Conservation (phyloP, 2,329 filamentous ascomycete species). For the Shiraia bambusicola region DNA sequence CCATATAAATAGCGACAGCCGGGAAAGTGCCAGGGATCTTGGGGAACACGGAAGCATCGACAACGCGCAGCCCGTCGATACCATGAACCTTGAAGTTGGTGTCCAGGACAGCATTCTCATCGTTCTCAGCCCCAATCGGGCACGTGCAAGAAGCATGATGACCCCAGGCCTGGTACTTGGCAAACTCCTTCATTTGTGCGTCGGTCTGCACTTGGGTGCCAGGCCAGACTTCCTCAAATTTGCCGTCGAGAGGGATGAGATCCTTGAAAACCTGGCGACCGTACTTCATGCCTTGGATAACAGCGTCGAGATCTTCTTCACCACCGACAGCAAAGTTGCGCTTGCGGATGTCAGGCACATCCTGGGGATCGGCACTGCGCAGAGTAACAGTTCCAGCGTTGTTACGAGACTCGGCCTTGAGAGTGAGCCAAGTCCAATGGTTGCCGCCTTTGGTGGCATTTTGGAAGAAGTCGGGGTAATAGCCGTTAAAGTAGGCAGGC, state of each 20-base stretch:
- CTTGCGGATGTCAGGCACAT: conserved; percentile 58
- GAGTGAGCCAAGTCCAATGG: conserved; percentile 52
- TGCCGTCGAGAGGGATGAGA: conserved; percentile 46
- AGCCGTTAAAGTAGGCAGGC: conserved; percentile 55
- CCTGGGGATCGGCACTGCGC: conserved; percentile 60
- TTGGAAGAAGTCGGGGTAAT: conserved; percentile 56
- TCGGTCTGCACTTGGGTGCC: conserved; percentile 48
- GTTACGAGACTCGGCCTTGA: conserved; percentile 66
- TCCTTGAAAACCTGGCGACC: conserved; percentile 48
- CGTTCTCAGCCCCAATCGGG: conserved; percentile 55
- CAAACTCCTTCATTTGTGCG: conserved; percentile 44
- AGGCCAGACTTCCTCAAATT: conserved; percentile 53
- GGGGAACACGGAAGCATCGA: conserved; percentile 36
- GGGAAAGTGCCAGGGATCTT: conserved; percentile 55
- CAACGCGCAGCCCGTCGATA: conserved; percentile 55
- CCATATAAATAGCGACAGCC: conserved; percentile 56
- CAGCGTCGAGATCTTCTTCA: conserved; percentile 51
- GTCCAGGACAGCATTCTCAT: conserved; percentile 56
- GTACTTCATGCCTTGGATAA: conserved; percentile 58
- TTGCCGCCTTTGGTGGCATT: conserved; percentile 48
- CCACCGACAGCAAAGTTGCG: conserved; percentile 19
- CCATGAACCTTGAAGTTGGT: conserved; percentile 56
- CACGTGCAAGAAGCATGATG: conserved; percentile 61
- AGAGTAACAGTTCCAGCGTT: conserved; percentile 61
- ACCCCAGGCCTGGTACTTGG: conserved; percentile 41